phyloP scores from a whole-genome alignment of 177 flowering plant genomes.

The Vitis hybrid region DNA sequence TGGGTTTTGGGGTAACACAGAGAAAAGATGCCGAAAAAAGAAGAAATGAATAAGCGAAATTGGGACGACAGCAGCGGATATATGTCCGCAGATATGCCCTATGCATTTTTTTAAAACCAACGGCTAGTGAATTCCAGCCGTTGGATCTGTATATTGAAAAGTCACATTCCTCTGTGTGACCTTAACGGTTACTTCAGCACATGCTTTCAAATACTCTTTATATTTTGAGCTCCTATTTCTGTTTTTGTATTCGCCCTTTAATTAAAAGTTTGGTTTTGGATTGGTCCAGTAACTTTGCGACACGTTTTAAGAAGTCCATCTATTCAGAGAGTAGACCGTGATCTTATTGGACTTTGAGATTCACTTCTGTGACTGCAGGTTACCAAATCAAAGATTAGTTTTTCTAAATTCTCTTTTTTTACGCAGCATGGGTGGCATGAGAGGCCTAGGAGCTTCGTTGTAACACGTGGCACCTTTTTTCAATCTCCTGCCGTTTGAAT shows the following conservation, averaged over 20 bases:
- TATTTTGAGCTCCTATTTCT: background rate
- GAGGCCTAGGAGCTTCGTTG: background rate
- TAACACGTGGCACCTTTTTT: background rate
- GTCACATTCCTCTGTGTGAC: conserved; percentile 28
- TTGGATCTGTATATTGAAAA: conserved; percentile 34
- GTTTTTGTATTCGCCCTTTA: background rate
- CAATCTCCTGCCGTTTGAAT: background rate
- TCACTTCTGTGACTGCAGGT: no score
- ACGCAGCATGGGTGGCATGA: background rate
- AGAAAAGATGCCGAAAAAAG: conserved; percentile 1
- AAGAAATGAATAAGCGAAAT: conserved; percentile 15
- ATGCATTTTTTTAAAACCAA: conserved; percentile 40
- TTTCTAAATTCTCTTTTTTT: background rate
- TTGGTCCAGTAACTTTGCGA: background rate
- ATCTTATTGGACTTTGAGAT: no score
- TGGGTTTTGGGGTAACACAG: background rate
- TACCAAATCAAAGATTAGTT: background rate
- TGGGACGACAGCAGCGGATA: conserved; percentile 34
- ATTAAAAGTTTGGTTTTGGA: background rate
- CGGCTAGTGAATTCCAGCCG: conserved; percentile 67
- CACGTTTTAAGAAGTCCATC: background rate
- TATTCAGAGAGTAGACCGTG: no score
- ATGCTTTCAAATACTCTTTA: conserved; percentile 18
- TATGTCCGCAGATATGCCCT: conserved; percentile 30
- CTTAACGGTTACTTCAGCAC: conserved; percentile 38